phyloP scores from a whole-genome alignment of 2,329 filamentous ascomycete species.

The Lojkania enalia region DNA sequence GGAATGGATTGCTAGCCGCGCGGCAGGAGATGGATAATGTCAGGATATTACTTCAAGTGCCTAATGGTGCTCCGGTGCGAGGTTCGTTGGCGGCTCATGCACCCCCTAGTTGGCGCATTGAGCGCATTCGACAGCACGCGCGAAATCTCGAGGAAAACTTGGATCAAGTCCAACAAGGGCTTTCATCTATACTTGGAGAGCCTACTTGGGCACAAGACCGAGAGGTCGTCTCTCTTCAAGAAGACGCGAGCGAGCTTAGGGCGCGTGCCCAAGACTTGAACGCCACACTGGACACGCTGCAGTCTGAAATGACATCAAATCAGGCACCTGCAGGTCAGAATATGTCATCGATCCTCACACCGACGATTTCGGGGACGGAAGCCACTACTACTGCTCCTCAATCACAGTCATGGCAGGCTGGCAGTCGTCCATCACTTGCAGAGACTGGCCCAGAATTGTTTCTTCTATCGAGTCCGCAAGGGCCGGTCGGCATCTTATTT shows the following conservation, averaged over 20 bases:
- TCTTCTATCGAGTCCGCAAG: conserved; percentile 42
- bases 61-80: conserved; percentile 9
- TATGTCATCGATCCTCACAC: conserved; percentile 1
- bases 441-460: conserved; percentile 35
- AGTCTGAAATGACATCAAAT: conserved; percentile 3
- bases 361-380: conserved; percentile 3
- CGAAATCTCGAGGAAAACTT: conserved; percentile 28
- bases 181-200: conserved; percentile 27
- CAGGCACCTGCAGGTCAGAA: conserved; percentile 3
- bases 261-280: conserved; percentile 28
- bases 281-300: conserved; percentile 22
- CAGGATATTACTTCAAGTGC: conserved; percentile 24
- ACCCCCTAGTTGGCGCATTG: conserved; percentile 34
- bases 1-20: conserved; percentile 28
- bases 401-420: conserved; percentile 6
- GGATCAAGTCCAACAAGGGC: conserved; percentile 30
- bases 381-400: conserved; percentile 2
- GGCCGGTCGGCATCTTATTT: conserved; percentile 41
- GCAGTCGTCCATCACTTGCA: conserved; percentile 16
- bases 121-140: conserved; percentile 32
- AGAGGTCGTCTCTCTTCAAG: conserved; percentile 35
- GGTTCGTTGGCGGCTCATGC: conserved; percentile 4
- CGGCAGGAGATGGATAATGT: conserved; percentile 40
- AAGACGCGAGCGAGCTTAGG: conserved; percentile 31
- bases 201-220: conserved; percentile 31